These are phyloP conservation scores for Castanea mollissima DNA, from an alignment of 306 rosid genomes.

Conservation along the genomic window DNA sequence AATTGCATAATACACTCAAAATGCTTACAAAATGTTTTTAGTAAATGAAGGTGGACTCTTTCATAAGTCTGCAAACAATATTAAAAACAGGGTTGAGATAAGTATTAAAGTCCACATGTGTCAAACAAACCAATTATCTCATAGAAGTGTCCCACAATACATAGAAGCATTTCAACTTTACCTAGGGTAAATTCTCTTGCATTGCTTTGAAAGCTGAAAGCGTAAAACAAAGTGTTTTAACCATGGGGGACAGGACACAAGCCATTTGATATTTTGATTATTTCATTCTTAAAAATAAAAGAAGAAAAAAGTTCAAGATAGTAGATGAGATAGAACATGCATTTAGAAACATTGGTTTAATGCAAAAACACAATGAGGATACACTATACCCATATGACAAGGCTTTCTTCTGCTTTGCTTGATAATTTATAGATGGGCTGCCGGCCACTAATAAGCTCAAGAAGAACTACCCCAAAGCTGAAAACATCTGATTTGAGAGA, in stretches of 20 bases:
- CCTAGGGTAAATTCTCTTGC: not conserved
- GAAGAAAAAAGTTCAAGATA: not conserved
- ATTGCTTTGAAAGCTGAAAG: not conserved
- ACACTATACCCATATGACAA: conserved; percentile 80
- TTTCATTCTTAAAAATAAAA: not conserved
- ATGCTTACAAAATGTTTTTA: not conserved
- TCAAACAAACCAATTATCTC: not conserved
- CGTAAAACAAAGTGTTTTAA: not conserved
- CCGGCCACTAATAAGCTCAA: conserved; percentile 90
- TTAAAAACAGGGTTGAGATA: not conserved
- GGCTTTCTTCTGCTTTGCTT: conserved; percentile 86
- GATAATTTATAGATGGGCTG: conserved; percentile 69
- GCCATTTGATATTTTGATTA: not conserved
- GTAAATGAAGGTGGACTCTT: not conserved
- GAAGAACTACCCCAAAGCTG: conserved; percentile 98
- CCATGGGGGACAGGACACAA: not conserved
- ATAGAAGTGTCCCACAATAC: not conserved
- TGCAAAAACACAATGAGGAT: not conserved
- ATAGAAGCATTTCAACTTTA: not conserved
- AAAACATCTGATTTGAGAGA: conserved; percentile 92
- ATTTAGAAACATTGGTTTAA: not conserved
- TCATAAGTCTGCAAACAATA: not conserved
- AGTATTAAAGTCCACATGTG: not conserved
- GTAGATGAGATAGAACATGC: not conserved
- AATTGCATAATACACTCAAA: not conserved